These are phyloP conservation scores for Malassezia brasiliensis DNA, from an alignment of 1,284 basidiomycete species.

Conservation along the genomic window DNA sequence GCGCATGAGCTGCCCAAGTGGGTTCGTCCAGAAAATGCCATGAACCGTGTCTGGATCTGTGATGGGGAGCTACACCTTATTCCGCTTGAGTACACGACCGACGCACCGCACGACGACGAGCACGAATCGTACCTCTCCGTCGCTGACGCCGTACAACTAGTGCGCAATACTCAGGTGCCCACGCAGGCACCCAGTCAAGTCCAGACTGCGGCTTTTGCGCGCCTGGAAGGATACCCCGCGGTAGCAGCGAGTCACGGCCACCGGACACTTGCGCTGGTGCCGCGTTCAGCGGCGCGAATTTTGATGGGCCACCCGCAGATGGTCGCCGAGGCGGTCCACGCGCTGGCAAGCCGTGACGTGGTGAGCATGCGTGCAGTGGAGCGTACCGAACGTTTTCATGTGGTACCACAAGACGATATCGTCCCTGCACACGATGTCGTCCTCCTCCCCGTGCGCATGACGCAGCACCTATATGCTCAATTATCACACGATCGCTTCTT, in stretches of 20 bases:
- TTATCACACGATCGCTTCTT: slow-evolving; percentile 80
- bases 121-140: slow-evolving; percentile 56
- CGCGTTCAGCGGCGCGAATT: slow-evolving; percentile 65
- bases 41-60: slow-evolving; percentile 89
- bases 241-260: slow-evolving; percentile 53
- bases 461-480: slow-evolving; percentile 63
- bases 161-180: slow-evolving; percentile 54
- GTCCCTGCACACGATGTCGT: slow-evolving; percentile 5
- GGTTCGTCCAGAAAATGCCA: slow-evolving; percentile 80
- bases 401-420: background rate
- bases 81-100: slow-evolving; percentile 58
- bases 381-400: slow-evolving; percentile 67
- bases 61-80: slow-evolving; percentile 72
- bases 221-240: slow-evolving; percentile 54
- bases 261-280: slow-evolving; percentile 67
- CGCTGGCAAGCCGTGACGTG: slow-evolving; percentile 23
- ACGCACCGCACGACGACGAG: slow-evolving; percentile 50
- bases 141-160: slow-evolving; percentile 60
- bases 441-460: slow-evolving; percentile 23
- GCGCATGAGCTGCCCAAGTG: slow-evolving; percentile 79
- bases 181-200: slow-evolving; percentile 54
- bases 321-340: slow-evolving; percentile 5
- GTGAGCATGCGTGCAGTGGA: slow-evolving; percentile 60
- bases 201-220: slow-evolving; percentile 22
- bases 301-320: slow-evolving; percentile 48